Conservation (phyloP, 2,329 filamentous ascomycete species). For the Penicillium brevicompactum region DNA sequence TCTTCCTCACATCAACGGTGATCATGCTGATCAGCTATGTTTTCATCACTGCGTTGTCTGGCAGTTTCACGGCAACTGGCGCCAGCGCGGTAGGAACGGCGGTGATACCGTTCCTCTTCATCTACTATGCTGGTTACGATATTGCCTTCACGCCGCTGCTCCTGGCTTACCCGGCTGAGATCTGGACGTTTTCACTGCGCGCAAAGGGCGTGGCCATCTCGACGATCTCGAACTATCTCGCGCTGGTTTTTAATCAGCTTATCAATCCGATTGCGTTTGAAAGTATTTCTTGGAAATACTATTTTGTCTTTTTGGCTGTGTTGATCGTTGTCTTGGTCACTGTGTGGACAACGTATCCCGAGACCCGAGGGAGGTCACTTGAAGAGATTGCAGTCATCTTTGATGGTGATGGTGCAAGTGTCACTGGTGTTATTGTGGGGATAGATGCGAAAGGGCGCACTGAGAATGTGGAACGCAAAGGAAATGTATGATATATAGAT, state of each 20-base stretch:
- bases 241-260: slow-evolving; percentile 3
- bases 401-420: background rate
- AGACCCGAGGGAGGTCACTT: slow-evolving; percentile 3
- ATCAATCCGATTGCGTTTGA: slow-evolving; percentile 8
- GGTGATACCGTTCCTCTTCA: slow-evolving; percentile 32
- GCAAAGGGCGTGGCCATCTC: slow-evolving; percentile 27
- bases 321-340: slow-evolving; percentile 1
- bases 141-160: slow-evolving; percentile 27
- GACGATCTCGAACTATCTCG: slow-evolving; percentile 10
- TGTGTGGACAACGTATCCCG: slow-evolving; percentile 7
- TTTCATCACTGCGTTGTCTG: slow-evolving; percentile 27
- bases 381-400: slow-evolving; percentile 4
- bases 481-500: background rate
- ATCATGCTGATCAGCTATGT: slow-evolving; percentile 21
- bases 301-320: slow-evolving; percentile 4
- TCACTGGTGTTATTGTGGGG: background rate
- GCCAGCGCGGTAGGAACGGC: slow-evolving; percentile 22
- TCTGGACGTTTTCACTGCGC: slow-evolving; percentile 28
- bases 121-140: slow-evolving; percentile 30
- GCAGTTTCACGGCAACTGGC: slow-evolving; percentile 18
- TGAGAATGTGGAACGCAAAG: background rate
- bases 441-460: background rate
- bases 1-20: slow-evolving; percentile 15
- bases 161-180: slow-evolving; percentile 25
- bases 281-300: slow-evolving; percentile 6